A percentile compares a stretch with the other conserved stretches of the same genome.
Conservation (phyloP, 2,329 filamentous ascomycete species). For the Colletotrichum karsti region DNA sequence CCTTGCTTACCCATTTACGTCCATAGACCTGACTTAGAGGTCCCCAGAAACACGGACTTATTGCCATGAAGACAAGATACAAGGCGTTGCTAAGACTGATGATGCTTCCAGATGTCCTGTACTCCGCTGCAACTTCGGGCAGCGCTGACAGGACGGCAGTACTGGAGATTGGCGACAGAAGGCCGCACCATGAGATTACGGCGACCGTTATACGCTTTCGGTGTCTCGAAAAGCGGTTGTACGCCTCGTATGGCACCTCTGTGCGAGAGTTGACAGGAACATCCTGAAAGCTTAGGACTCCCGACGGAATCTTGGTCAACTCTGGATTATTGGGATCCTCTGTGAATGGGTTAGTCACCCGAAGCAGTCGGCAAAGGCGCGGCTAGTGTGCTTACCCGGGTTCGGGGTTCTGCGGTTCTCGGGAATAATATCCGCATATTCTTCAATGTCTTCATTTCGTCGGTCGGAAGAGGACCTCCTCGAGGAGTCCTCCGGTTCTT, state of each 20-base stretch:
- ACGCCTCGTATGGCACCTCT: constrained; percentile 63
- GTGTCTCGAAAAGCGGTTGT: constrained; percentile 67
- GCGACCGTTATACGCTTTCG: constrained; percentile 74
- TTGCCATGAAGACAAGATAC: constrained; percentile 78
- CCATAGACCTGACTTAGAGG: constrained; percentile 69
- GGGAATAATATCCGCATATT: constrained; percentile 18
- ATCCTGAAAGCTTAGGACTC: constrained; percentile 14
- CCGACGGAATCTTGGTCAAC: constrained; percentile 12
- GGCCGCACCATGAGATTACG: constrained; percentile 77
- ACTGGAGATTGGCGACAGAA: constrained; percentile 78
- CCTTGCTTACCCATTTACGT: constrained; percentile 51
- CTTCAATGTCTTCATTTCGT: constrained; percentile 6
- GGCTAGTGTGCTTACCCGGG: not conserved
- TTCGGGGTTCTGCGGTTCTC: not conserved
- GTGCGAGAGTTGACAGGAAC: constrained; percentile 10
- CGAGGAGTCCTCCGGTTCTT: not conserved
- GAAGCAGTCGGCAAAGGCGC: not conserved
- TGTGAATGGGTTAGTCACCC: not conserved
- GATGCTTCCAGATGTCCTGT: constrained; percentile 70
- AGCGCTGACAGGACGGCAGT: constrained; percentile 78
- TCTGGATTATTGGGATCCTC: not conserved
- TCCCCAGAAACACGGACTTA: constrained; percentile 72
- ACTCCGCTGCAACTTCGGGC: constrained; percentile 76
- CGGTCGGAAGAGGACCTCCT: constrained; percentile 6
- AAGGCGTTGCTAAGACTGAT: constrained; percentile 72